phyloP scores from a whole-genome alignment of 768 basidiomycete genomes.

The Tricholoma matsutake region DNA sequence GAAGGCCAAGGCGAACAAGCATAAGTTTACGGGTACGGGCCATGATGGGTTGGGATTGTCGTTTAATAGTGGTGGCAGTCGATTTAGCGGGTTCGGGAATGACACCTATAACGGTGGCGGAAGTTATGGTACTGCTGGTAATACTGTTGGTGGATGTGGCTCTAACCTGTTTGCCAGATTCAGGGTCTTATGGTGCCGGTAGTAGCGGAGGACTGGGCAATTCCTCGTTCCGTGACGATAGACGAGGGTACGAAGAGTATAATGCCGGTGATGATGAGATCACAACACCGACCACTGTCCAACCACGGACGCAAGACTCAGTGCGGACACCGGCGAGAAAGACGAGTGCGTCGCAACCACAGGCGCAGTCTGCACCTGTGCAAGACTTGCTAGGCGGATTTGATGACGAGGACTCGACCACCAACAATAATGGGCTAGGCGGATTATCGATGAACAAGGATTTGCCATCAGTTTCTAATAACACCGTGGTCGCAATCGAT shows the following conservation, averaged over 20 bases:
- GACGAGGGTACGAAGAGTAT: conserved; percentile 84
- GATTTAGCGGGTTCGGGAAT: conserved; percentile 46
- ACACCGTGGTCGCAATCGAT: conserved; percentile 35
- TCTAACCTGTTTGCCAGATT: conserved; percentile 5
- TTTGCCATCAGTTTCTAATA: conserved; percentile 42
- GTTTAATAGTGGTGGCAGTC: conserved; percentile 53
- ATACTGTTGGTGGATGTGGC: not conserved
- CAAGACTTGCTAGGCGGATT: conserved; percentile 80
- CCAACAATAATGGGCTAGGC: conserved; percentile 14
- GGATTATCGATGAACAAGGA: conserved; percentile 49
- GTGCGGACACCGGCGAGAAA: conserved; percentile 32
- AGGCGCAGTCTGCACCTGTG: conserved; percentile 39
- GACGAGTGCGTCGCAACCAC: conserved; percentile 35
- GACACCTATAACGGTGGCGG: conserved; percentile 33
- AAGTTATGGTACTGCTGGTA: conserved; percentile 19
- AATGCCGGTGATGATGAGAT: conserved; percentile 92
- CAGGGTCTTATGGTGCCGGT: conserved; percentile 23
- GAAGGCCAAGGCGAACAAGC: conserved; percentile 88
- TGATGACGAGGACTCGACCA: conserved; percentile 57
- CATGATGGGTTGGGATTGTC: conserved; percentile 62
- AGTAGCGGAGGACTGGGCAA: conserved; percentile 43
- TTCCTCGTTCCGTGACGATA: conserved; percentile 54
- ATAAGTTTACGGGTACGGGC: conserved; percentile 86
- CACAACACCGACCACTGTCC: conserved; percentile 32
- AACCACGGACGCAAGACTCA: conserved; percentile 18